A percentile compares a stretch with the other conserved stretches of the same genome.
phyloP scores from a whole-genome alignment of 2,329 filamentous ascomycete genomes.

The Penicillium decumbens region DNA sequence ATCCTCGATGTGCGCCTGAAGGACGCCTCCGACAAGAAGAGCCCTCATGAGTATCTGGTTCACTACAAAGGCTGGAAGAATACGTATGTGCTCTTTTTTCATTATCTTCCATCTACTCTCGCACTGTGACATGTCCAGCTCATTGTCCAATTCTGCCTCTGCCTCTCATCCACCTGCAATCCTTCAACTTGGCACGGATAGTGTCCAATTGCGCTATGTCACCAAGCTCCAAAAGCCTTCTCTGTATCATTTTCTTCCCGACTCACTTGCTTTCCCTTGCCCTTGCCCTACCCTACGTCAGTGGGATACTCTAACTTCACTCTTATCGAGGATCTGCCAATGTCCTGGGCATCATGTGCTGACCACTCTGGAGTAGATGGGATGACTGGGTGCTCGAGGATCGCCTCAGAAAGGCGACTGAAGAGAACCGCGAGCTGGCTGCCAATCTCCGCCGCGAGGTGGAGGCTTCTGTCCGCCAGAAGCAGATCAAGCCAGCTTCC shows the following conservation, averaged over 20 bases:
- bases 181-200: not conserved
- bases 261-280: not conserved
- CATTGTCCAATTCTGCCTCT: not conserved
- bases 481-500: constrained; percentile 30
- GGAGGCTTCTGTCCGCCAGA: constrained; percentile 34
- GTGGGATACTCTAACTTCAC: not conserved
- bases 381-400: constrained; percentile 97
- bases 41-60: constrained; percentile 79
- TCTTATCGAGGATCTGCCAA: not conserved
- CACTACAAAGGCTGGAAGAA: constrained; percentile 99
- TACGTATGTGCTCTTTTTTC: constrained; percentile 57
- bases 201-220: not conserved
- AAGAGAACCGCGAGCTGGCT: constrained; percentile 90
- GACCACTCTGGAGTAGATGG: constrained; percentile 56
- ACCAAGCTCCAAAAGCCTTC: not conserved
- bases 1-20: constrained; percentile 70
- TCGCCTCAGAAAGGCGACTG: constrained; percentile 86
- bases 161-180: not conserved
- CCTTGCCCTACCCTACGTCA: not conserved
- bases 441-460: constrained; percentile 44
- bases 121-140: not conserved
- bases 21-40: constrained; percentile 62
- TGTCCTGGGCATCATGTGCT: constrained; percentile 1
- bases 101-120: not conserved
- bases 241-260: not conserved